Conservation (phyloP, 768 basidiomycete genomes). For the Dioszegia aurantiaca region DNA sequence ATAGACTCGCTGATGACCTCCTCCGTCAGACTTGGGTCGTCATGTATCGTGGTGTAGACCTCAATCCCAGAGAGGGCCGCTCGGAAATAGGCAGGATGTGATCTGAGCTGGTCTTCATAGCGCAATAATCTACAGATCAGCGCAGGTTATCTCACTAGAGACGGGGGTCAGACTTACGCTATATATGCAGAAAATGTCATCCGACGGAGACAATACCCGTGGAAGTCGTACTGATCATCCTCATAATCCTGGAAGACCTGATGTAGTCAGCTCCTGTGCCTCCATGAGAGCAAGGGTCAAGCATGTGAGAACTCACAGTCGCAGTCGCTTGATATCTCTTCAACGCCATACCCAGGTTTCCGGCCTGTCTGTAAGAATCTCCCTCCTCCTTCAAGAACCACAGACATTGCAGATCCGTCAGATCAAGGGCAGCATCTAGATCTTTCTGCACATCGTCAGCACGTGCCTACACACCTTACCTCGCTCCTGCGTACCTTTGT, state of each 20-base stretch:
- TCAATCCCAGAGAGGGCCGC: constrained; percentile 69
- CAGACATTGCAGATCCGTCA: constrained; percentile 94
- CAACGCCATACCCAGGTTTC: constrained; percentile 71
- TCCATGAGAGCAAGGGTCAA: not conserved
- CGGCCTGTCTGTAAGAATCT: constrained; percentile 64
- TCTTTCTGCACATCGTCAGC: constrained; percentile 66
- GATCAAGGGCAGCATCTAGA: constrained; percentile 68
- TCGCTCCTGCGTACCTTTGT: constrained; percentile 67
- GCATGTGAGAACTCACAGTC: constrained; percentile 66
- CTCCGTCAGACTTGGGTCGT: constrained; percentile 45
- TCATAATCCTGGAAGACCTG: constrained; percentile 82
- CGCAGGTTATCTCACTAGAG: not conserved
- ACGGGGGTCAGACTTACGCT: constrained; percentile 59
- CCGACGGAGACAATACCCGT: constrained; percentile 86
- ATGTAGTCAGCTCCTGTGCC: constrained; percentile 1
- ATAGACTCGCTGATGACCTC: constrained; percentile 40
- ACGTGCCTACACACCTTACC: not conserved
- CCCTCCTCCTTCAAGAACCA: constrained; percentile 82
- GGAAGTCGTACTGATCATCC: constrained; percentile 97
- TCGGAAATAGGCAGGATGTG: constrained; percentile 71
- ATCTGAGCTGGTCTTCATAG: constrained; percentile 77
- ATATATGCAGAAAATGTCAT: constrained; percentile 81
- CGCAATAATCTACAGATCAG: constrained; percentile 61
- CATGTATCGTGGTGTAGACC: constrained; percentile 55
- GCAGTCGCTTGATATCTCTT: constrained; percentile 77